Evolutionary conservation across 768 basidiomycete species (phyloP).

Genomic region (Psilocybe subaeruginosa): DNA sequence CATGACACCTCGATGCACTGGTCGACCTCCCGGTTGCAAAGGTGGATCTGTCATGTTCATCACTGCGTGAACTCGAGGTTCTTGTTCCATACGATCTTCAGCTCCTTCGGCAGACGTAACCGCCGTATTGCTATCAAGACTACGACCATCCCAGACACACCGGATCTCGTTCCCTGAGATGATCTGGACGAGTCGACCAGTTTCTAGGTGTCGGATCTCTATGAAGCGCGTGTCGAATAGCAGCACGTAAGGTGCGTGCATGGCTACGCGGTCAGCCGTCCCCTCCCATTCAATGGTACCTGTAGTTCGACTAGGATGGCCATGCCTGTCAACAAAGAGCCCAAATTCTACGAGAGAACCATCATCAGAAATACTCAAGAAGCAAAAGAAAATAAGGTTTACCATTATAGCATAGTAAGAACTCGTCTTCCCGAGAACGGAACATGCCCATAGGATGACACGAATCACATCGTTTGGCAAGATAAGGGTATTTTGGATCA

Average conservation of each 20-base stretch:
- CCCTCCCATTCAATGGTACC: constrained; percentile 95
- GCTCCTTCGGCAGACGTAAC: constrained; percentile 53
- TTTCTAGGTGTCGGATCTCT: constrained; percentile 84
- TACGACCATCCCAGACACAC: constrained; percentile 90
- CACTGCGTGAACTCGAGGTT: constrained; percentile 85
- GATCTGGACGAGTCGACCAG: constrained; percentile 80
- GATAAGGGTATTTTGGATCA: constrained; percentile 57
- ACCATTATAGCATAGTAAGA: constrained; percentile 90
- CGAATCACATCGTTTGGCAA: constrained; percentile 81
- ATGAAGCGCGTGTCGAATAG: constrained; percentile 91
- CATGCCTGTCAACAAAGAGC: constrained; percentile 89
- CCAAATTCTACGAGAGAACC: constrained; percentile 69
- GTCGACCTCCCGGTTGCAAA: constrained; percentile 38
- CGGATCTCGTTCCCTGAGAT: constrained; percentile 81
- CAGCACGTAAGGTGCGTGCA: constrained; percentile 87
- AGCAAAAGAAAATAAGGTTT: constrained; percentile 19
- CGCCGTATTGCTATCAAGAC: constrained; percentile 55
- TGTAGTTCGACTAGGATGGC: constrained; percentile 74
- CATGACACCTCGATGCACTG: constrained; percentile 46
- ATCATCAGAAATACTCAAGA: neutral
- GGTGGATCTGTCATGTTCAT: constrained; percentile 64
- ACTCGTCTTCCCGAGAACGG: constrained; percentile 84
- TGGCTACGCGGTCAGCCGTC: constrained; percentile 83
- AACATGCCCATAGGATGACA: constrained; percentile 90
- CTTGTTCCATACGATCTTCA: constrained; percentile 67